phyloP scores from a whole-genome alignment of 2,329 filamentous ascomycete species.

The Diaporthe sp. region DNA sequence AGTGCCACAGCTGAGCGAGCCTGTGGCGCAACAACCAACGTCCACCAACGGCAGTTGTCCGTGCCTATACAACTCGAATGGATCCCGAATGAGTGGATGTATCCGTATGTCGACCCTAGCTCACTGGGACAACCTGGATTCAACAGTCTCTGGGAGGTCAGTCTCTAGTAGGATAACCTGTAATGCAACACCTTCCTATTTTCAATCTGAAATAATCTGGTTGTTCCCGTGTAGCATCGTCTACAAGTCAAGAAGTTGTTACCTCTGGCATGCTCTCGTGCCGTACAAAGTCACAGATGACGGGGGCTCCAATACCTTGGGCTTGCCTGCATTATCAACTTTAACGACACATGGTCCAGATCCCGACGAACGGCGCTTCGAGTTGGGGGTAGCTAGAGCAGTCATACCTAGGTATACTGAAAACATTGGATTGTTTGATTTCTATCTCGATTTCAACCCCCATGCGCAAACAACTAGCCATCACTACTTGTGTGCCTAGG shows the following conservation, averaged over 20 bases:
- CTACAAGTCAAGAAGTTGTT: too few relatives aligned
- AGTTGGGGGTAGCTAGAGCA: too few relatives aligned
- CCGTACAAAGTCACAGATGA: not conserved
- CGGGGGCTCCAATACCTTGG: not conserved
- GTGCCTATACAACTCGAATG: too few relatives aligned
- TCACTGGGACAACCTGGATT: not conserved
- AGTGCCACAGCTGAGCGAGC: slow-evolving; percentile 13
- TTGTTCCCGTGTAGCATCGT: too few relatives aligned
- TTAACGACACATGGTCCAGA: not conserved
- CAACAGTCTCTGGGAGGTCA: not conserved
- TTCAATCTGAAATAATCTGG: too few relatives aligned
- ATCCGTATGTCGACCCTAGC: not conserved
- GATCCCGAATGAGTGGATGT: not conserved
- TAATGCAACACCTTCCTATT: not conserved
- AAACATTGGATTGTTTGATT: too few relatives aligned
- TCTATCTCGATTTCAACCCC: not conserved
- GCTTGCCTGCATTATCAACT: too few relatives aligned
- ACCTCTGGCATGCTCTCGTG: not conserved
- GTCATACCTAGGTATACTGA: too few relatives aligned
- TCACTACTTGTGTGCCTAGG: not conserved
- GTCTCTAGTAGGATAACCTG: not conserved
- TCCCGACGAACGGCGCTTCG: not conserved
- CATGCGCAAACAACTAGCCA: not conserved
- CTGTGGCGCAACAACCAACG: not conserved
- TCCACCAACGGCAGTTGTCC: not conserved